Conservation (phyloP, 129 eudicot species). For the Kitagawia praeruptora region DNA sequence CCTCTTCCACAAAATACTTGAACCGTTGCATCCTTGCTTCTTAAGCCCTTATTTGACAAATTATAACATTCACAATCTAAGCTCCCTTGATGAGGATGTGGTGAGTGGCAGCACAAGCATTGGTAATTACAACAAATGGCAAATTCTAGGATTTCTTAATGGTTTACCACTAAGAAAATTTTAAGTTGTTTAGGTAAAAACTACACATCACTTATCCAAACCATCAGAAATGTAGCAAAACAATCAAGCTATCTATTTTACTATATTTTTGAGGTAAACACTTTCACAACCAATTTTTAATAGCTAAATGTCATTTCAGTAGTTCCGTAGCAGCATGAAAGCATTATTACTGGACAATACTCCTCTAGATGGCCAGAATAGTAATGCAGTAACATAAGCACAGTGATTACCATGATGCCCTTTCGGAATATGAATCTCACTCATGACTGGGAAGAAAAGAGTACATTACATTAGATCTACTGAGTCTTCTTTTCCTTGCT, state of each 20-base stretch:
- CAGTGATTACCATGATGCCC: constrained; percentile 1
- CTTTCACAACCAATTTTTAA: not conserved
- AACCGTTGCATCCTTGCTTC: not conserved
- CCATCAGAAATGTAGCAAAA: constrained; percentile 2
- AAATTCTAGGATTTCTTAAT: not conserved
- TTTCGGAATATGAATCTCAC: not conserved
- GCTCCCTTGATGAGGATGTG: not conserved
- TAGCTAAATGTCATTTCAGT: not conserved
- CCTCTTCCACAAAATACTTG: too few relatives aligned
- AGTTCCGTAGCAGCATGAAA: not conserved
- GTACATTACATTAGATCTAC: constrained; percentile 33
- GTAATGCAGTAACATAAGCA: not conserved
- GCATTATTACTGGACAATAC: not conserved
- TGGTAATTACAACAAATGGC: not conserved
- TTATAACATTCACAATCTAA: not conserved
- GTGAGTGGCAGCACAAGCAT: not conserved
- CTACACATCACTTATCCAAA: not conserved
- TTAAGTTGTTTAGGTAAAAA: not conserved
- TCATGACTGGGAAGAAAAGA: not conserved
- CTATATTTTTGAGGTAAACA: not conserved
- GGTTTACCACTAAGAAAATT: not conserved
- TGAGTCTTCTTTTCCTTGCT: constrained; percentile 68
- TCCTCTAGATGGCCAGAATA: not conserved
- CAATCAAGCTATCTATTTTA: not conserved
- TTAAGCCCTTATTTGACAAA: not conserved